phyloP scores from a whole-genome alignment of 345 rosid genomes.

The Carallia brachiata region DNA sequence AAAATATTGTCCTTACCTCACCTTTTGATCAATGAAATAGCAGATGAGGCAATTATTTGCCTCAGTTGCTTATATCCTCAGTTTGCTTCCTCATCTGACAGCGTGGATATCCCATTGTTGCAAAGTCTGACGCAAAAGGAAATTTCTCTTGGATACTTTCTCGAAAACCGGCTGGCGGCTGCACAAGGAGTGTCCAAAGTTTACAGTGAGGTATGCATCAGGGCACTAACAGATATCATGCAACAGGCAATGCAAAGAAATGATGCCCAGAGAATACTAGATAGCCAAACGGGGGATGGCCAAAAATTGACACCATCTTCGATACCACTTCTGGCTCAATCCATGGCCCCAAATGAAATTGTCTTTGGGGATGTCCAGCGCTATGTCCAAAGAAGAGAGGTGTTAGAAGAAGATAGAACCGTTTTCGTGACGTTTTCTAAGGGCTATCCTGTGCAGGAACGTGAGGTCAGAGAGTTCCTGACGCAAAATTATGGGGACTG shows the following conservation, averaged over 20 bases:
- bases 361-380: not conserved
- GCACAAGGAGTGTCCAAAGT: constrained; percentile 26
- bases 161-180: constrained; percentile 21
- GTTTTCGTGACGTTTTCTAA: constrained; percentile 61
- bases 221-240: constrained; percentile 42
- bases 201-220: constrained; percentile 31
- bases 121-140: constrained; percentile 27
- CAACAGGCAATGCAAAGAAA: constrained; percentile 30
- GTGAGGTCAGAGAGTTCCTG: constrained; percentile 51
- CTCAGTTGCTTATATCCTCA: constrained; percentile 25
- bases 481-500: constrained; percentile 40
- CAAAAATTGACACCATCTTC: constrained; percentile 1
- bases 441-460: constrained; percentile 52
- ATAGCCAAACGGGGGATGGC: constrained; percentile 10
- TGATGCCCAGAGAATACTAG: constrained; percentile 13
- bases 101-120: constrained; percentile 31
- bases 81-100: constrained; percentile 5
- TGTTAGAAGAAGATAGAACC: constrained; percentile 47
- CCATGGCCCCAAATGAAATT: constrained; percentile 1
- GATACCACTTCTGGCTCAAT: constrained; percentile 2
- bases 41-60: constrained; percentile 46
- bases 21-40: constrained; percentile 33
- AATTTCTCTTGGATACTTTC: constrained; percentile 31
- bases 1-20: constrained; percentile 38
- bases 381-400: constrained; percentile 1